phyloP scores from a whole-genome alignment of 768 basidiomycete genomes.

The Crepidotus variabilis region DNA sequence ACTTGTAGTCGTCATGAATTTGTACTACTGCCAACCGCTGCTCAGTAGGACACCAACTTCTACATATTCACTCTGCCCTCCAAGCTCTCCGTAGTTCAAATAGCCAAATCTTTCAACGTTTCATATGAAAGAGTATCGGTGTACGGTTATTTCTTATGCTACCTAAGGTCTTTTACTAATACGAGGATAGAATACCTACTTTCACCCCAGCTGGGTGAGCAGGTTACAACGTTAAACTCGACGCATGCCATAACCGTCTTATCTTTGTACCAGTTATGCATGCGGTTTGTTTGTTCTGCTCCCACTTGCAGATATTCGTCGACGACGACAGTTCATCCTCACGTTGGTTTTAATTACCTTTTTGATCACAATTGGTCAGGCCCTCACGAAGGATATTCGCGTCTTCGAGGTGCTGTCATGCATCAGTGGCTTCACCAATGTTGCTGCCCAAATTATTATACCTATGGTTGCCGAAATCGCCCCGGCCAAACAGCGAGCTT shows the following conservation, averaged over 20 bases:
- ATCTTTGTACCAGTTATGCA: conserved; percentile 48
- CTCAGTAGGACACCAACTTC: conserved; percentile 44
- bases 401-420: conserved; percentile 67
- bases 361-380: conserved; percentile 64
- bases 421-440: conserved; percentile 63
- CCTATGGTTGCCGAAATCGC: conserved; percentile 78
- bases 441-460: conserved; percentile 74
- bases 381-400: conserved; percentile 52
- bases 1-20: conserved; percentile 52
- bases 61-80: neutral
- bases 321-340: conserved; percentile 67
- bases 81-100: conserved; percentile 28
- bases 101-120: conserved; percentile 22
- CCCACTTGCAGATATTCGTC: conserved; percentile 79
- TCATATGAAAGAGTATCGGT: conserved; percentile 17
- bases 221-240: conserved; percentile 7
- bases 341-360: conserved; percentile 48
- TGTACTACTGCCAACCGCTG: conserved; percentile 81
- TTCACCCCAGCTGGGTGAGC: conserved; percentile 60
- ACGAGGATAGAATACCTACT: conserved; percentile 48
- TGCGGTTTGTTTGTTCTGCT: conserved; percentile 68
- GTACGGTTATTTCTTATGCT: conserved; percentile 4
- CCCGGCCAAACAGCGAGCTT: conserved; percentile 62
- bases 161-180: neutral
- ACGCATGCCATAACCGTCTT: too few species aligned